phyloP scores from a whole-genome alignment of 192 early-diverging fungal genomes.

The Podila verticillata region DNA sequence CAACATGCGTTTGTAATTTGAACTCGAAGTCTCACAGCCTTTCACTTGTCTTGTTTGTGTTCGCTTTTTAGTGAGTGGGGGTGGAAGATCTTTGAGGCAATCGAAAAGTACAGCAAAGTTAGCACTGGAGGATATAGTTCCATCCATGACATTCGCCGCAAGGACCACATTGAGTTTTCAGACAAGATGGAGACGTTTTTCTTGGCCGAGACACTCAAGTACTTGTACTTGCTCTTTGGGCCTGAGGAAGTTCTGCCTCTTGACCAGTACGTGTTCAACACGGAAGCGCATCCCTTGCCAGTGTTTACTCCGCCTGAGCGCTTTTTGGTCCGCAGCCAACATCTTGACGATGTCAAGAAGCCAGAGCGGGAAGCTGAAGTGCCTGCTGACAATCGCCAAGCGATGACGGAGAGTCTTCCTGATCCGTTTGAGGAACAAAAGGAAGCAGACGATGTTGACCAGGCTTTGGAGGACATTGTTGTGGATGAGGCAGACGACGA shows the following conservation, averaged over 20 bases:
- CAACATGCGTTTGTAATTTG: background rate
- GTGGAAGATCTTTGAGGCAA: slow-evolving; percentile 87
- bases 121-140: slow-evolving; percentile 67
- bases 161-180: slow-evolving; percentile 30
- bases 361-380: background rate
- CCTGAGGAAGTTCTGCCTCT: slow-evolving; percentile 72
- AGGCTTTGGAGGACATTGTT: slow-evolving; percentile 11
- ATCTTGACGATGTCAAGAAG: background rate
- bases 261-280: slow-evolving; percentile 93
- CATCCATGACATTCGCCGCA: slow-evolving; percentile 66
- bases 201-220: slow-evolving; percentile 94
- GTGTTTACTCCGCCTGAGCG: slow-evolving; percentile 57
- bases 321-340: slow-evolving; percentile 3
- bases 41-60: background rate
- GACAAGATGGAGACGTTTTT: slow-evolving; percentile 89
- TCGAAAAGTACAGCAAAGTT: slow-evolving; percentile 82
- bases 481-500: slow-evolving; percentile 6
- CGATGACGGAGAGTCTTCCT: background rate
- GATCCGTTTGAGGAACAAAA: background rate
- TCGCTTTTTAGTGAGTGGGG: slow-evolving; percentile 70
- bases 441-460: slow-evolving; percentile 2
- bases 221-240: slow-evolving; percentile 89
- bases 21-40: background rate
- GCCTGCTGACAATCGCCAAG: background rate
- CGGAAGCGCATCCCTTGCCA: slow-evolving; percentile 92